Conservation (phyloP, 164 flowering plant species). For the Annona squamosa region DNA sequence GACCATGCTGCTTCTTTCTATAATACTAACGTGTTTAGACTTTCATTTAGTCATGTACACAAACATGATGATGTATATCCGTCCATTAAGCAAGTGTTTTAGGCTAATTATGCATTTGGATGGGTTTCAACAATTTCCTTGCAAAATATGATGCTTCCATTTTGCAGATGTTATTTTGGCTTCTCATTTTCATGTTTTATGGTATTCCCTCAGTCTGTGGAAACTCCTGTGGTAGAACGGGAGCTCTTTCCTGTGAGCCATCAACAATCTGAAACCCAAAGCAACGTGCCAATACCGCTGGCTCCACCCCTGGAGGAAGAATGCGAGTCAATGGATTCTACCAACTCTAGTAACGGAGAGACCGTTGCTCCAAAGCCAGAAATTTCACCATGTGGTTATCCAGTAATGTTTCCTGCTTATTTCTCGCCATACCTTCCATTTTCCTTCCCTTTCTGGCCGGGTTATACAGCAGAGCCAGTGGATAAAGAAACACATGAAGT, state of each 20-base stretch:
- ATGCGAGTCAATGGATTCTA: constrained; percentile 80
- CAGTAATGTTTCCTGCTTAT: constrained; percentile 58
- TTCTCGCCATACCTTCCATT: constrained; percentile 54
- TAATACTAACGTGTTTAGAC: neutral
- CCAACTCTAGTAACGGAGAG: constrained; percentile 56
- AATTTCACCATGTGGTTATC: constrained; percentile 37
- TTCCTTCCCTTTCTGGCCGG: constrained; percentile 53
- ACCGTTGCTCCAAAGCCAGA: constrained; percentile 32
- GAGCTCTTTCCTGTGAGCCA: constrained; percentile 37
- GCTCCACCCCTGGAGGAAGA: constrained; percentile 58
- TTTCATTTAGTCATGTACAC: neutral
- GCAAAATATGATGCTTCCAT: neutral
- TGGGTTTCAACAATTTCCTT: neutral
- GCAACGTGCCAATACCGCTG: constrained; percentile 27
- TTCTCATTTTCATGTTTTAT: neutral
- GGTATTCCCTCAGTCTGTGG: constrained; percentile 37
- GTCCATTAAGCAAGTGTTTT: neutral
- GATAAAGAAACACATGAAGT: constrained; percentile 55
- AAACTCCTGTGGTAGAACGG: constrained; percentile 36
- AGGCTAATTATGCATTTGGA: no score
- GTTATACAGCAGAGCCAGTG: constrained; percentile 27
- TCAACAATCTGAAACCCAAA: constrained; percentile 35
- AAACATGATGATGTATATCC: neutral
- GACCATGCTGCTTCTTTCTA: no score
- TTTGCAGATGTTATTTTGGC: neutral